phyloP scores from a whole-genome alignment of 192 early-diverging fungal species.

The Chytriomyces hyalinus region DNA sequence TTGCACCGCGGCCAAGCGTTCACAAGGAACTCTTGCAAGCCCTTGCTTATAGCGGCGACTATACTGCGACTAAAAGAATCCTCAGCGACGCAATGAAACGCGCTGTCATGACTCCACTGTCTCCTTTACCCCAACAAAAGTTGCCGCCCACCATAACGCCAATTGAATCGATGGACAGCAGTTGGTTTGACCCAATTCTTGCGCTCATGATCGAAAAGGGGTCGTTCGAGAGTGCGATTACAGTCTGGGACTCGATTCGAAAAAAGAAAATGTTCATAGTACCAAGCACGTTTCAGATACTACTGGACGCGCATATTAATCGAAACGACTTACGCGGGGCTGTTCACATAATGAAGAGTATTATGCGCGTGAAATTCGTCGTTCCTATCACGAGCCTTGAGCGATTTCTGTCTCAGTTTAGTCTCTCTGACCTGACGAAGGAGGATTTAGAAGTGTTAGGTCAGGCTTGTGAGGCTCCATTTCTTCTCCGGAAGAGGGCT shows the following conservation, averaged over 20 bases:
- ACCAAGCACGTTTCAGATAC: neutral
- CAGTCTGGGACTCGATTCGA: neutral
- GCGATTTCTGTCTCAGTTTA: too few relatives aligned
- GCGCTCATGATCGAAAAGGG: neutral
- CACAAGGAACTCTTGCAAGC: neutral
- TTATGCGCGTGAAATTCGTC: too few relatives aligned
- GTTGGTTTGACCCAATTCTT: constrained; percentile 2
- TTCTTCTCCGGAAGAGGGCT: too few relatives aligned
- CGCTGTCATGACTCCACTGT: neutral
- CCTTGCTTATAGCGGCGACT: neutral
- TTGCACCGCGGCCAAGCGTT: neutral
- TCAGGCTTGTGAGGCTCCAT: too few relatives aligned
- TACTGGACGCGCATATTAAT: neutral
- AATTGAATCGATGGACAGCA: neutral
- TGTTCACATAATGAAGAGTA: neutral
- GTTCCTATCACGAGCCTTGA: too few relatives aligned
- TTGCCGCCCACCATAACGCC: too few relatives aligned
- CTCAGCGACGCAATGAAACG: neutral
- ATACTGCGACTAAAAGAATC: neutral
- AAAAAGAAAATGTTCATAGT: neutral
- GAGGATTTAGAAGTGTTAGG: too few relatives aligned
- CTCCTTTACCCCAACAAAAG: too few relatives aligned
- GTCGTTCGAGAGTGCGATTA: neutral
- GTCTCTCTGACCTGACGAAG: too few relatives aligned
- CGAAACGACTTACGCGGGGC: neutral